phyloP scores from a whole-genome alignment of 179 eudicot species.

The Gypsophila paniculata region DNA sequence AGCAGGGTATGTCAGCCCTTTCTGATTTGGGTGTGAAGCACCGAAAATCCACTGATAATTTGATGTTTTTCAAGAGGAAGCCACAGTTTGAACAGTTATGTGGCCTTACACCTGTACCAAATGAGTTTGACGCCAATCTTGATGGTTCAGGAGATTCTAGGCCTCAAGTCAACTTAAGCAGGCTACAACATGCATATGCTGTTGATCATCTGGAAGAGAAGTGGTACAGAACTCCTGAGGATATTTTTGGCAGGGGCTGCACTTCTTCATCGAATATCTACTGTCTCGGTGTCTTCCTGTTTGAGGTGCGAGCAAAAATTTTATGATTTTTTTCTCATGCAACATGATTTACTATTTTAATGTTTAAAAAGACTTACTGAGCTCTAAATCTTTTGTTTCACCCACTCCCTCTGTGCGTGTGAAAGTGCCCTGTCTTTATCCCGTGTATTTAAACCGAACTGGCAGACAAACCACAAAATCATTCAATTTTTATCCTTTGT shows the following conservation, averaged over 20 bases:
- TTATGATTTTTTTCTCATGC: constrained; percentile 11
- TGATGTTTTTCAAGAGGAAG: constrained; percentile 33
- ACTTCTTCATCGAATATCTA: constrained; percentile 74
- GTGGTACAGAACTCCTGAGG: constrained; percentile 92
- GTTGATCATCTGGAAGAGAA: constrained; percentile 55
- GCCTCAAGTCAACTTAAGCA: constrained; percentile 29
- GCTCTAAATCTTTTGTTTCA: neutral
- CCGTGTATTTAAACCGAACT: neutral
- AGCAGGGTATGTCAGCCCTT: constrained; percentile 31
- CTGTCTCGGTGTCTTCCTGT: constrained; percentile 75
- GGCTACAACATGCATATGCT: constrained; percentile 31
- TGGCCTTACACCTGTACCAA: constrained; percentile 29
- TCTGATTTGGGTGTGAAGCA: constrained; percentile 41
- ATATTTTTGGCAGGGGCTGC: constrained; percentile 46
- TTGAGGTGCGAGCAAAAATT: constrained; percentile 55
- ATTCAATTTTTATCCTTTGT: neutral
- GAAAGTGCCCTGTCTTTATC: neutral
- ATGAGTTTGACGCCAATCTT: constrained; percentile 27
- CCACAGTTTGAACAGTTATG: constrained; percentile 39
- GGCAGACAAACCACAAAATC: neutral
- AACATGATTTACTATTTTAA: neutral
- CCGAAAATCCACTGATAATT: constrained; percentile 45
- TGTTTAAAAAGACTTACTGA: neutral
- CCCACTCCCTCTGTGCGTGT: neutral
- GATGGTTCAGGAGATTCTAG: constrained; percentile 34